Base-by-base conservation (phyloP, 495 filamentous ascomycete genomes). In the Chaetomidium leptoderma region DNA sequence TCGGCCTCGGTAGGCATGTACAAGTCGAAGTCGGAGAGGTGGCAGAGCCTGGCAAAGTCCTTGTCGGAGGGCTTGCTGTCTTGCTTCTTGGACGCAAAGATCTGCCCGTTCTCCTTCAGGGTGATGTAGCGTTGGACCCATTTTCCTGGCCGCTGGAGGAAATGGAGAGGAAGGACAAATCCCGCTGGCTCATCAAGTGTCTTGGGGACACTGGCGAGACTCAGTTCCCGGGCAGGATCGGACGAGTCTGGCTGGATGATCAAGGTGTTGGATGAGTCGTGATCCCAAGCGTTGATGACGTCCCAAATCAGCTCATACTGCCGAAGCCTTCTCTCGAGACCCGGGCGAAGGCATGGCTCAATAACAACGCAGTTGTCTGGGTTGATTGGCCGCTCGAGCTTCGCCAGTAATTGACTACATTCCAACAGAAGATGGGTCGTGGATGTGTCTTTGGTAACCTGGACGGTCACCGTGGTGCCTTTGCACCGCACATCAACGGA, bases 21-120 rank as follows among this genome's bases (percentile, higher is more conserved):
- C 39, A 96, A 88, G 63, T 98, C 93, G 63, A 92, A 98, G 69
- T 97, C 93, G 10, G 91, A 90, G 14, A 98, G 70, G 69, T 95
- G 89, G 66, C 95, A 97, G 30, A 93, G 75, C 58, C 82, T 87
- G 0, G 76, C 70, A 10, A 73, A 66, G 48, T 95, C 87, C 65
- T 86, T 86, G 39, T 84, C 80, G 9, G 71, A 66, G 9, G 70
- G 57, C 40, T 72, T 78, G 1, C 68, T 55, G 40, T 81, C 77
- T 10, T 72, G 58, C 61, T 89, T 91, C 69, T 93, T 96, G 33
- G 88, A 78, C 19, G 86, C 74, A 9, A 83, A 70, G 11, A 98
- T 74, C 69, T 95, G 90, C 0, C 93, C 92, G 53, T 86, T 86
- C 4, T 82, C 68, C 2, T 81, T 80, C 19, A 98, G 67, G 0